Evolutionary conservation across 2,329 filamentous ascomycete species (phyloP).

Genomic region (Amauroascus verrucosus): DNA sequence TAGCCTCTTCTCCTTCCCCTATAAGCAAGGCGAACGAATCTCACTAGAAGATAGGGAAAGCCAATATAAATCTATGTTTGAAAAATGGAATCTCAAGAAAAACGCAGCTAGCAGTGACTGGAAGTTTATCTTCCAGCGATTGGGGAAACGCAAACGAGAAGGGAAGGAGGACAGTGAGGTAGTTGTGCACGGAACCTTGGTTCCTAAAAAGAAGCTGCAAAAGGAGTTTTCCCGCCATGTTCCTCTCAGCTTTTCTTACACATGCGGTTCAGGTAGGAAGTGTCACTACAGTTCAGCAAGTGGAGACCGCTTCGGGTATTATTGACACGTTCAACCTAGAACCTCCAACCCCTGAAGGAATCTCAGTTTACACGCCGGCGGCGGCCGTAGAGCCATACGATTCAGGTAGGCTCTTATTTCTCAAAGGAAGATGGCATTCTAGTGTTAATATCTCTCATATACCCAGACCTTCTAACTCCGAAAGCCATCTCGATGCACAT

Average conservation of each 20-base stretch:
- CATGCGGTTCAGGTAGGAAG: constrained; percentile 6
- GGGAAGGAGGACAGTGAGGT: constrained; percentile 5
- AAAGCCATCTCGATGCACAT: neutral
- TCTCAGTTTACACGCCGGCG: constrained; percentile 5
- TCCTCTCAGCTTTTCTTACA: constrained; percentile 5
- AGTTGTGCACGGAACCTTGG: neutral
- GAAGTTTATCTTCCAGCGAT: constrained; percentile 24
- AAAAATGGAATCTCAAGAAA: constrained; percentile 7
- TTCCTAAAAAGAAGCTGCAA: constrained; percentile 7
- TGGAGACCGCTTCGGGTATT: neutral
- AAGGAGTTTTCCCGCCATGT: constrained; percentile 6
- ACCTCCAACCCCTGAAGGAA: constrained; percentile 5
- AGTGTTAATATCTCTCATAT: neutral
- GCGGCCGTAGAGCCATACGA: too few relatives aligned
- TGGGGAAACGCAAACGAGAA: constrained; percentile 1
- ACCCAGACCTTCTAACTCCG: neutral
- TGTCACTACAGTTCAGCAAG: too few relatives aligned
- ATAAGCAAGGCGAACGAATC: neutral
- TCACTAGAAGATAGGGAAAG: neutral
- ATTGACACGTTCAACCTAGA: constrained; percentile 6
- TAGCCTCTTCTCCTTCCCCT: neutral
- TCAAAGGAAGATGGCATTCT: neutral
- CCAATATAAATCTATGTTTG: constrained; percentile 4
- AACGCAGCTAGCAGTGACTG: constrained; percentile 43
- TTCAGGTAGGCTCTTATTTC: too few relatives aligned